Conservation (phyloP, 164 flowering plant genomes). For the Stephania cephalantha region DNA sequence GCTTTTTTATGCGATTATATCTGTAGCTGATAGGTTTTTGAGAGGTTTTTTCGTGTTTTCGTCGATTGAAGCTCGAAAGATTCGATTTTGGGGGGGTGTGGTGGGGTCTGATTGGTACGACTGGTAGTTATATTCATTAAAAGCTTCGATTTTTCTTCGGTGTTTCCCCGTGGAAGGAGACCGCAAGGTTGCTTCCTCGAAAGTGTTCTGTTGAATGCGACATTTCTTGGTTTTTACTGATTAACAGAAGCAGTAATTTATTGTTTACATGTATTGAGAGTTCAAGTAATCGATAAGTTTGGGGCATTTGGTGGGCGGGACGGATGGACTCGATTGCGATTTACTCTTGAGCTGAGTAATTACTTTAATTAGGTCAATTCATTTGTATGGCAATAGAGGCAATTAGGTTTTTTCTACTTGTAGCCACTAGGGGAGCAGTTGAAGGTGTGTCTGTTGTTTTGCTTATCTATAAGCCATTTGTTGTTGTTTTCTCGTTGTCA, state of each 20-base stretch:
- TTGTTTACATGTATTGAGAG: background rate
- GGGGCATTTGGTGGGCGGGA: background rate
- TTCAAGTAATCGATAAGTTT: background rate
- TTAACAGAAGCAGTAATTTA: background rate
- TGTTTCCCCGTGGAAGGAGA: slow-evolving; percentile 9
- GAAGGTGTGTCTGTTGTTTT: background rate
- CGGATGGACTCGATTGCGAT: background rate
- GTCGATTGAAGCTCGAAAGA: background rate
- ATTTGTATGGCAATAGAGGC: background rate
- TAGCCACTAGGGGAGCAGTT: background rate
- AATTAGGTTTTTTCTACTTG: background rate
- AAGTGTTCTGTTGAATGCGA: slow-evolving; percentile 10
- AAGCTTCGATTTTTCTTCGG: slow-evolving; percentile 1
- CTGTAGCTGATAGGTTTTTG: background rate
- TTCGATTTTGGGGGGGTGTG: slow-evolving; percentile 6
- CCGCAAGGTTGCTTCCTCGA: slow-evolving; percentile 10
- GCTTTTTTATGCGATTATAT: background rate
- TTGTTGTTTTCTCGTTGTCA: background rate
- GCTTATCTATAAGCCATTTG: background rate
- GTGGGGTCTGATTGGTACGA: slow-evolving; percentile 1
- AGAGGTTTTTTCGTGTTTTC: background rate
- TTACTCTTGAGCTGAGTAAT: background rate
- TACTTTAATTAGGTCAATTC: slow-evolving; percentile 3
- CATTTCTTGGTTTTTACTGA: slow-evolving; percentile 5
- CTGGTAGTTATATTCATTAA: slow-evolving; percentile 2